phyloP scores from a whole-genome alignment of 2,329 filamentous ascomycete species.

The Pseudohalonectria lignicola region DNA sequence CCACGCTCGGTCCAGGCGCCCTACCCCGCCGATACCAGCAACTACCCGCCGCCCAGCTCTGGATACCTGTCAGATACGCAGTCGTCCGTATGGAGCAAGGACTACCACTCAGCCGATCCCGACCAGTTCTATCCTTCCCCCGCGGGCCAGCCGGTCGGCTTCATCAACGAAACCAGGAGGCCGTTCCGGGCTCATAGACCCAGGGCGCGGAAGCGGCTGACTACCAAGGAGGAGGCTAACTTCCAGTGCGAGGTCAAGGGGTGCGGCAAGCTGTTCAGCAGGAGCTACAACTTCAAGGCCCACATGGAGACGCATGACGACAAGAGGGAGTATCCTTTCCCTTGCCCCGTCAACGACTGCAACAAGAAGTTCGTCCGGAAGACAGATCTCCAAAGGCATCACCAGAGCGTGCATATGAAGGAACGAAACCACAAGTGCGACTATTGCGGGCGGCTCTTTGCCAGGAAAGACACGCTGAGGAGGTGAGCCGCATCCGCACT shows the following conservation, averaged over 20 bases:
- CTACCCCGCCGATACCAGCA: conserved; percentile 15
- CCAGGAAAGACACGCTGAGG: conserved; percentile 71
- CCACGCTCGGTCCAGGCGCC: conserved; percentile 23
- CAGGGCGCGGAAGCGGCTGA: conserved; percentile 37
- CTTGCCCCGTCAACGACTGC: conserved; percentile 55
- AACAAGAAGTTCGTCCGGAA: conserved; percentile 69
- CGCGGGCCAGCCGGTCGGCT: not conserved
- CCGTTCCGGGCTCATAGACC: conserved; percentile 10
- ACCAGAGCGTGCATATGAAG: conserved; percentile 63
- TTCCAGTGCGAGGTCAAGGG: conserved; percentile 56
- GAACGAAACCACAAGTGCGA: conserved; percentile 59
- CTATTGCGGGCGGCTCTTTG: conserved; percentile 61
- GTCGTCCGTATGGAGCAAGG: conserved; percentile 24
- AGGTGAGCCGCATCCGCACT: conserved; percentile 40
- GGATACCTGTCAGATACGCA: conserved; percentile 26
- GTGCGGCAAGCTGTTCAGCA: conserved; percentile 70
- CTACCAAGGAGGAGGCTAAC: conserved; percentile 58
- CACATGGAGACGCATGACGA: conserved; percentile 80
- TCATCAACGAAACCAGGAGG: not conserved
- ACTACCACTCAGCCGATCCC: conserved; percentile 15
- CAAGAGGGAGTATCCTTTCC: conserved; percentile 57
- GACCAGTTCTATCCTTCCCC: conserved; percentile 12
- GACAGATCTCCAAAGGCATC: conserved; percentile 60
- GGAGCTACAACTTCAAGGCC: conserved; percentile 78
- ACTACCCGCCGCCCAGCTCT: conserved; percentile 16